These are phyloP conservation scores for Casaregolazyma suthepensis DNA, from an alignment of 1,139 yeast genomes.

Conservation along the genomic window DNA sequence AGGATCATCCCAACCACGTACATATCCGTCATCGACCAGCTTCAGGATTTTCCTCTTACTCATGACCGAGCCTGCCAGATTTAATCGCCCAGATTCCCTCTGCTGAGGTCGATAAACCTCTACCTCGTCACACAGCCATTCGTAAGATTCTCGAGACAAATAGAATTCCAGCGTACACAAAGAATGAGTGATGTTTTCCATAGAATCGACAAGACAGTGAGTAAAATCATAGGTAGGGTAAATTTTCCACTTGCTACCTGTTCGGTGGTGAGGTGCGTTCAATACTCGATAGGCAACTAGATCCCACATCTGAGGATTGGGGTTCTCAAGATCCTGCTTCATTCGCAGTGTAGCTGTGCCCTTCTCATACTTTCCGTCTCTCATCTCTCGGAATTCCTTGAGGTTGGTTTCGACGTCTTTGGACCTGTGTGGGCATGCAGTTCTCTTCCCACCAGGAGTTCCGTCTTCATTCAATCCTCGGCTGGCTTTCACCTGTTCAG, in stretches of 20 bases:
- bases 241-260: slow-evolving; percentile 95
- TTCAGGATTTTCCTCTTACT: slow-evolving; percentile 94
- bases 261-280: slow-evolving; percentile 89
- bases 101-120: slow-evolving; percentile 97
- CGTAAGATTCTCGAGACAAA: slow-evolving; percentile 88
- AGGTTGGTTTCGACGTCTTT: slow-evolving; percentile 69
- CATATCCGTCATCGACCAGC: slow-evolving; percentile 72
- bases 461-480: slow-evolving; percentile 93
- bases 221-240: slow-evolving; percentile 99
- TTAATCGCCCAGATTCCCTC: slow-evolving; percentile 95
- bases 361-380: slow-evolving; percentile 76
- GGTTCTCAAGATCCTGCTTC: slow-evolving; percentile 90
- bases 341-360: slow-evolving; percentile 94
- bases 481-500: slow-evolving; percentile 82
- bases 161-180: slow-evolving; percentile 93
- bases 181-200: slow-evolving; percentile 93
- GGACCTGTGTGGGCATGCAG: slow-evolving; percentile 70
- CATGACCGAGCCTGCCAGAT: slow-evolving; percentile 88
- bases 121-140: slow-evolving; percentile 95
- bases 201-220: slow-evolving; percentile 96
- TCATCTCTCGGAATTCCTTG: slow-evolving; percentile 80
- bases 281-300: slow-evolving; percentile 96
- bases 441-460: slow-evolving; percentile 86
- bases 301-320: slow-evolving; percentile 99
- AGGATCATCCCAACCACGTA: slow-evolving; percentile 98